A percentile compares a stretch with the other conserved stretches of the same genome.
phyloP scores from a whole-genome alignment of 352 stramenopile species.

The Globisporangium megalacanthum region DNA sequence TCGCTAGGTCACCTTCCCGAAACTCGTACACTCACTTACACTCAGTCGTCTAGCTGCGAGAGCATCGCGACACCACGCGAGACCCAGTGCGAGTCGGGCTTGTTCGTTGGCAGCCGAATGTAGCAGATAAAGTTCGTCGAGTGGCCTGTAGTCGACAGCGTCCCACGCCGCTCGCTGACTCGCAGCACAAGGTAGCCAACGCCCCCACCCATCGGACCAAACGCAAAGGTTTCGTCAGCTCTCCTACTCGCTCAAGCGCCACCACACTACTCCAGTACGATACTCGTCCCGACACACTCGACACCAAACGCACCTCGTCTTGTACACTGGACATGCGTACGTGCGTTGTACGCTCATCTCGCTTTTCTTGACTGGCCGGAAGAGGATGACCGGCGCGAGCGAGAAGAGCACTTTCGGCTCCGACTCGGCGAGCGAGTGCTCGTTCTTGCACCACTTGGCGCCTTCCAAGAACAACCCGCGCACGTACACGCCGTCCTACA shows the following conservation, averaged over 20 bases:
- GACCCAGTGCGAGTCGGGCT: constrained; percentile 88
- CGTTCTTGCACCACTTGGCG: constrained; percentile 78
- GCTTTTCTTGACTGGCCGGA: constrained; percentile 71
- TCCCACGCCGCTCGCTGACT: constrained; percentile 80
- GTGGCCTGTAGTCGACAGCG: constrained; percentile 91
- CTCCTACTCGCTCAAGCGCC: background rate
- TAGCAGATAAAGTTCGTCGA: constrained; percentile 95
- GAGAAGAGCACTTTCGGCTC: constrained; percentile 89
- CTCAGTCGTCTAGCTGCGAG: constrained; percentile 80
- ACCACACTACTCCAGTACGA: background rate
- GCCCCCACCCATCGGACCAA: no score
- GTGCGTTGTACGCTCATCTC: constrained; percentile 57
- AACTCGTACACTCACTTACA: background rate
- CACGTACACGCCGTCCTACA: constrained; percentile 82
- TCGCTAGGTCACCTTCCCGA: background rate
- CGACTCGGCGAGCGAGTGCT: constrained; percentile 67
- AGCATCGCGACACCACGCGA: constrained; percentile 92
- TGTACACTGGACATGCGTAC: constrained; percentile 94
- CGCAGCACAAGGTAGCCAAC: background rate
- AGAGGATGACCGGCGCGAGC: constrained; percentile 75
- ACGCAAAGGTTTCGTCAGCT: background rate
- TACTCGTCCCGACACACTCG: background rate
- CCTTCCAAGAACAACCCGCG: constrained; percentile 88
- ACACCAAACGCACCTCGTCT: constrained; percentile 60
- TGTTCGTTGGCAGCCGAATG: constrained; percentile 82